phyloP scores from a whole-genome alignment of 1,284 basidiomycete genomes.

The Neonothopanus nambi region DNA sequence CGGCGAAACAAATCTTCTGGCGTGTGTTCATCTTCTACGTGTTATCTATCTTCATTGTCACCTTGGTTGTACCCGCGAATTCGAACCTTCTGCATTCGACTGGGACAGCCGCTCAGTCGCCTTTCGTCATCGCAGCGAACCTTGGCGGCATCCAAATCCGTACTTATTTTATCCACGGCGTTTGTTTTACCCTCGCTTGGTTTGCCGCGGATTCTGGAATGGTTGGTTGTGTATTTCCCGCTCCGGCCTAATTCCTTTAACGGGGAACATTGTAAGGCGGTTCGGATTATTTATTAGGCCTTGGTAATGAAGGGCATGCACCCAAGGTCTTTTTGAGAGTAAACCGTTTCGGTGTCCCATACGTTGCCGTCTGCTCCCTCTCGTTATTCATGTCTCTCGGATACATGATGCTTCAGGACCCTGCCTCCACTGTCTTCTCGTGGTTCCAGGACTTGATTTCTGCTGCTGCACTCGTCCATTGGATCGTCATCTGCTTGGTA shows the following conservation, averaged over 20 bases:
- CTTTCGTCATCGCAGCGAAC: conserved; percentile 1
- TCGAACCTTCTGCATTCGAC: conserved; percentile 28
- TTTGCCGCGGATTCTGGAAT: conserved; percentile 52
- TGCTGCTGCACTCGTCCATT: conserved; percentile 16
- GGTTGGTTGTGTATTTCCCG: background rate
- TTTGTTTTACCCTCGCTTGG: conserved; percentile 57
- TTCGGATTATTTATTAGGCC: conserved; percentile 48
- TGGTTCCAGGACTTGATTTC: conserved; percentile 32
- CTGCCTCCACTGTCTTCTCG: conserved; percentile 28
- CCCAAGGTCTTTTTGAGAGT: conserved; percentile 45
- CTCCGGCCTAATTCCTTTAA: background rate
- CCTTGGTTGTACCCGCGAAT: conserved; percentile 50
- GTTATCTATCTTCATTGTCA: conserved; percentile 42
- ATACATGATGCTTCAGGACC: conserved; percentile 18
- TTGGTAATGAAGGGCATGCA: conserved; percentile 57
- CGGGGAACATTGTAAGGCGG: conserved; percentile 17
- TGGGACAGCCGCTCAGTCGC: background rate
- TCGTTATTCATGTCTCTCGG: conserved; percentile 33
- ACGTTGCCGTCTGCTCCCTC: conserved; percentile 17
- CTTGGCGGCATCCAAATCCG: background rate
- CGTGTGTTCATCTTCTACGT: conserved; percentile 59
- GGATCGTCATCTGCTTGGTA: conserved; percentile 43
- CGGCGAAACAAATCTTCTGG: conserved; percentile 49
- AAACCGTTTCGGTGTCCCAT: conserved; percentile 21
- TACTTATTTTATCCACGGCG: conserved; percentile 65